Conservation (phyloP, 2,329 filamentous ascomycete species). For the Xylariaceae sp. region DNA sequence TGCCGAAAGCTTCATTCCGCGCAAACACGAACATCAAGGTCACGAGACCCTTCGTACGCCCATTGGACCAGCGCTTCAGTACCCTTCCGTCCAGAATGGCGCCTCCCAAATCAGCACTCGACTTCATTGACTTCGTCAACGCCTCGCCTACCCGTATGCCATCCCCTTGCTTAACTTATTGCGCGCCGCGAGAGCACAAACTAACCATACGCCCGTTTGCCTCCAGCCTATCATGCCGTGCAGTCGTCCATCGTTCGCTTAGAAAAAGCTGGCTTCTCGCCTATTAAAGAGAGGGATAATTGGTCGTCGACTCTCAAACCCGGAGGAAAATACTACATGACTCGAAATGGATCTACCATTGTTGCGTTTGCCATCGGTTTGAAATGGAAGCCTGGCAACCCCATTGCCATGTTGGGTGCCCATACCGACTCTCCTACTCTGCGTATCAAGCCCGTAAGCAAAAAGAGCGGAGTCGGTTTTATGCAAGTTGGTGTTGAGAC, state of each 20-base stretch:
- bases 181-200: too few species aligned
- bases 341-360: slow-evolving; percentile 87
- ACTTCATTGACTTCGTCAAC: slow-evolving; percentile 92
- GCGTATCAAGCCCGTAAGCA: slow-evolving; percentile 90
- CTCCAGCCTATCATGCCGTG: slow-evolving; percentile 87
- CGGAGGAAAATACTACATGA: slow-evolving; percentile 94
- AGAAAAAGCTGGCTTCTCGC: slow-evolving; percentile 77
- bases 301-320: slow-evolving; percentile 78
- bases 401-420: slow-evolving; percentile 88
- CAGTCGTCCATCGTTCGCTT: slow-evolving; percentile 72
- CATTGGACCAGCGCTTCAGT: slow-evolving; percentile 8
- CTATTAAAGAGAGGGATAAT: slow-evolving; percentile 84
- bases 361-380: slow-evolving; percentile 88
- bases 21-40: neutral
- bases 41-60: neutral
- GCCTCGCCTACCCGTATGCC: slow-evolving; percentile 80
- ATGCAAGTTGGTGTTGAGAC: slow-evolving; percentile 94
- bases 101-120: slow-evolving; percentile 58
- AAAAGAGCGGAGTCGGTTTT: slow-evolving; percentile 81
- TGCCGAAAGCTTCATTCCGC: slow-evolving; percentile 1
- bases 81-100: slow-evolving; percentile 38
- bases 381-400: slow-evolving; percentile 87
- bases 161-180: neutral
- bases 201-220: neutral
- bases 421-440: slow-evolving; percentile 94